Evolutionary conservation across 1,284 basidiomycete species (phyloP).

Genomic region (Psilocybe mexicana): DNA sequence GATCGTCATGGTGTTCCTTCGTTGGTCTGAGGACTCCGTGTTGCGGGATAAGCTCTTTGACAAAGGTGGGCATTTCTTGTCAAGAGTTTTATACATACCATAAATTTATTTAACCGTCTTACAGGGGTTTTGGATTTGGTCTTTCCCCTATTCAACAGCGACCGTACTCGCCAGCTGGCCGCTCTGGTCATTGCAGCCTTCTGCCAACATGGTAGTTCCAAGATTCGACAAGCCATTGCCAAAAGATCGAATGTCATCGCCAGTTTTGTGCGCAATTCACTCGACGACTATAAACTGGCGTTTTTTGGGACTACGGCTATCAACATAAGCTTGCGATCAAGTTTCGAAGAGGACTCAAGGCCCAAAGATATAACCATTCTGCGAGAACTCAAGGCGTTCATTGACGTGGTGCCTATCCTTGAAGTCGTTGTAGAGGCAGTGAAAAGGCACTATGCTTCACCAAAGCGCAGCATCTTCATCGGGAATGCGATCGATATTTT

Average conservation of each 20-base stretch:
- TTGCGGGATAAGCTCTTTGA: constrained; percentile 57
- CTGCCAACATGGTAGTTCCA: constrained; percentile 58
- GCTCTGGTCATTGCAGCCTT: constrained; percentile 55
- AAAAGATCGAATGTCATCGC: constrained; percentile 38
- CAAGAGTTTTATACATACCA: background rate
- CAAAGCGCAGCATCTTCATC: constrained; percentile 29
- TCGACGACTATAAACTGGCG: background rate
- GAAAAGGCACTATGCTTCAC: background rate
- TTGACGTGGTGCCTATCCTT: background rate
- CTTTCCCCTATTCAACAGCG: constrained; percentile 50
- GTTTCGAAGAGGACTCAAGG: background rate
- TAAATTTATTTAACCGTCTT: background rate
- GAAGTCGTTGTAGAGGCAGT: background rate
- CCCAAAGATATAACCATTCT: background rate
- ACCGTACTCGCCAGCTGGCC: constrained; percentile 48
- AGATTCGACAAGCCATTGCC: constrained; percentile 53
- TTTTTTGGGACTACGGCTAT: background rate
- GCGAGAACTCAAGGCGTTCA: background rate
- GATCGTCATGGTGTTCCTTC: constrained; percentile 60
- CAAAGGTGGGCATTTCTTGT: constrained; percentile 38
- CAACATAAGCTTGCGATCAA: background rate
- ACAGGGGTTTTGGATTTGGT: constrained; percentile 56
- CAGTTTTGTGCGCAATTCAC: background rate
- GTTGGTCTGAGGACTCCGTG: constrained; percentile 60
- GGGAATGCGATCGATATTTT: constrained; percentile 47